Percentiles rank a stretch among this genome's conserved stretches.
phyloP scores from a whole-genome alignment of 257 asterid species.

The Solanum infundibuliforme region DNA sequence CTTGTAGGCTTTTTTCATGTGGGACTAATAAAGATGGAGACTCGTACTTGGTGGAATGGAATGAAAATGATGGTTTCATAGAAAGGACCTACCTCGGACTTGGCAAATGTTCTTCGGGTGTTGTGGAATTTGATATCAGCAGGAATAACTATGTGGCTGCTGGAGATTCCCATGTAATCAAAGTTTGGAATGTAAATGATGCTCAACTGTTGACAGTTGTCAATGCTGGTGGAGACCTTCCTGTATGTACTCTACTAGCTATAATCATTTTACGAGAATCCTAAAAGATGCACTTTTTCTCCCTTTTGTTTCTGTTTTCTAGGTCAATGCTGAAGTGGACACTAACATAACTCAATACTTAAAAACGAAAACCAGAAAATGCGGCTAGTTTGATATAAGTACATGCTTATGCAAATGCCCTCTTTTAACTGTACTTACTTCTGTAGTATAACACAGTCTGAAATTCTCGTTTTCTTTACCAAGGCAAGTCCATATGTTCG shows the following conservation, averaged over 20 bases:
- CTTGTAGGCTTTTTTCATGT: conserved; percentile 56
- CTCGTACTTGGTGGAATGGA: conserved; percentile 58
- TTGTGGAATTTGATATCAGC: conserved; percentile 39
- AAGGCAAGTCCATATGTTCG: conserved; percentile 52
- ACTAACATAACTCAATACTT: not conserved
- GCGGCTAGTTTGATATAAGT: not conserved
- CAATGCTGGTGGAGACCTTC: conserved; percentile 53
- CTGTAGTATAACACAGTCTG: not conserved
- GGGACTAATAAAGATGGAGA: conserved; percentile 57
- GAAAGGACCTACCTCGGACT: conserved; percentile 43
- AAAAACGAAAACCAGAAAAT: not conserved
- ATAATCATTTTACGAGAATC: not conserved
- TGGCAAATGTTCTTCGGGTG: conserved; percentile 16
- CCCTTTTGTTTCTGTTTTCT: not conserved
- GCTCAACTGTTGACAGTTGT: conserved; percentile 23
- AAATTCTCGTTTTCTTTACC: not conserved
- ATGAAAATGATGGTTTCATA: conserved; percentile 39
- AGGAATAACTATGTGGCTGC: conserved; percentile 40
- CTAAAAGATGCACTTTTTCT: not conserved
- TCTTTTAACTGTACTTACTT: not conserved
- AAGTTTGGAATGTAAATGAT: conserved; percentile 57
- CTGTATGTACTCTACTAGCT: conserved; percentile 27
- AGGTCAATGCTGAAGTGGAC: not conserved
- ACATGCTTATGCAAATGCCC: not conserved
- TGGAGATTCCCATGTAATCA: conserved; percentile 54